Conservation (phyloP, 1,284 basidiomycete genomes). For the Trametes versicolor region DNA sequence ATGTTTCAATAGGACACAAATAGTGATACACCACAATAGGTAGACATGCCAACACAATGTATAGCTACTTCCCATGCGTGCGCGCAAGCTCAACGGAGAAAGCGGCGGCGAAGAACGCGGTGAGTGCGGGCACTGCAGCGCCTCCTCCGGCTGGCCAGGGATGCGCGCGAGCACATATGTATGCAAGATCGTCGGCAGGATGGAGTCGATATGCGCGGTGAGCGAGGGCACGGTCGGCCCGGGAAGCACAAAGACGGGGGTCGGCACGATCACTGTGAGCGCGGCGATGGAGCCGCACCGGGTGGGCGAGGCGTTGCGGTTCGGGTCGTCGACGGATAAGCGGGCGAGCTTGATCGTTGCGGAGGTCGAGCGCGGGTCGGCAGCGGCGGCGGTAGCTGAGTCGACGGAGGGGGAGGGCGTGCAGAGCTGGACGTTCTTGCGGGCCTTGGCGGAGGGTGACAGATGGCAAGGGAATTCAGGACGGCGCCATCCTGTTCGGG, state of each 20-base stretch:
- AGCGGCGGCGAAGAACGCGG: slow-evolving; percentile 68
- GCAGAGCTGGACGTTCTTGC: slow-evolving; percentile 50
- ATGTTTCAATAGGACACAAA: too few species aligned
- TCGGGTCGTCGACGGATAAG: slow-evolving; percentile 37
- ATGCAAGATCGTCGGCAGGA: slow-evolving; percentile 74
- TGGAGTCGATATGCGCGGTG: slow-evolving; percentile 59
- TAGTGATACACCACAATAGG: too few species aligned
- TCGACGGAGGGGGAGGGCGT: slow-evolving; percentile 63
- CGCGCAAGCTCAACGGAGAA: too few species aligned
- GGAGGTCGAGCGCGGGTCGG: slow-evolving; percentile 40
- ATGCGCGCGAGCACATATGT: slow-evolving; percentile 66
- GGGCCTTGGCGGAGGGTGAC: slow-evolving; percentile 27
- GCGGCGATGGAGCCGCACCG: slow-evolving; percentile 29
- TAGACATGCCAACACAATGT: too few species aligned
- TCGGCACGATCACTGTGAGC: slow-evolving; percentile 27
- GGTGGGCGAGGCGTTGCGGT: slow-evolving; percentile 34
- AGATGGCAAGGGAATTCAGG: too few species aligned
- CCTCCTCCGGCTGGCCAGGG: slow-evolving; percentile 37
- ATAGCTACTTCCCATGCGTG: too few species aligned
- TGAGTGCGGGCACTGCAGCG: slow-evolving; percentile 55
- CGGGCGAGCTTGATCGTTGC: slow-evolving; percentile 38
- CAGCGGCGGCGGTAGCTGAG: slow-evolving; percentile 41
- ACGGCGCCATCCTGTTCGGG: too few species aligned
- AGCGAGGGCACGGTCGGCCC: slow-evolving; percentile 53
- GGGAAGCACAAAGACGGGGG: slow-evolving; percentile 29